Evolutionary conservation across 2,329 filamentous ascomycete genomes (phyloP).

Genomic region (Parastagonospora avenae): DNA sequence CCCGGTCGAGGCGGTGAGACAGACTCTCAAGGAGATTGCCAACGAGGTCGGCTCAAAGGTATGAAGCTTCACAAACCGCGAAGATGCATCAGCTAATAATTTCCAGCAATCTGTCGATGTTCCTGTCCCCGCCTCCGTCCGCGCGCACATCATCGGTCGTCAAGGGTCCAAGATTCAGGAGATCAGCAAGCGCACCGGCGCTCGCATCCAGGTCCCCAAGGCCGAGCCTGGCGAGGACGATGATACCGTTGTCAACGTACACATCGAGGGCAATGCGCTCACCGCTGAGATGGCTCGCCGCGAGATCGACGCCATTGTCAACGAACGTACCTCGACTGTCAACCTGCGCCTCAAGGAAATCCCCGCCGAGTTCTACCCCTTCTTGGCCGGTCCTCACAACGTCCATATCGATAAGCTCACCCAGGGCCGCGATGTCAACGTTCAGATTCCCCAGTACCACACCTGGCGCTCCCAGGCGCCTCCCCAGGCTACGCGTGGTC

Average conservation of each 20-base stretch:
- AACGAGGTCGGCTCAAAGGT: constrained; percentile 87
- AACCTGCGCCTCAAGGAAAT: constrained; percentile 82
- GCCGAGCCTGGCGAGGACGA: constrained; percentile 82
- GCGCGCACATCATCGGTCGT: constrained; percentile 91
- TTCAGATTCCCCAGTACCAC: constrained; percentile 83
- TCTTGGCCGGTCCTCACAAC: constrained; percentile 83
- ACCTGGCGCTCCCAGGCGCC: constrained; percentile 72
- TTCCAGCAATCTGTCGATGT: constrained; percentile 70
- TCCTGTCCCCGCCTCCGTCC: constrained; percentile 79
- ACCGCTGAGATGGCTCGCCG: constrained; percentile 82
- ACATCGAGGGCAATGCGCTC: constrained; percentile 88
- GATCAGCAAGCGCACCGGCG: constrained; percentile 87
- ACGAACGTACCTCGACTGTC: constrained; percentile 81
- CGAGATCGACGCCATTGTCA: constrained; percentile 85
- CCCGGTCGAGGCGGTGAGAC: constrained; percentile 79
- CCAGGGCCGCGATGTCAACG: constrained; percentile 73
- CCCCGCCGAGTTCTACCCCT: constrained; percentile 92
- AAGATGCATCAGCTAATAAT: constrained; percentile 8
- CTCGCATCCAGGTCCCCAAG: constrained; percentile 87
- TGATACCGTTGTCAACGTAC: constrained; percentile 76
- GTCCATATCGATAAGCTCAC: constrained; percentile 70
- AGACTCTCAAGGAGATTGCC: constrained; percentile 87
- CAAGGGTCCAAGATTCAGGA: constrained; percentile 88
- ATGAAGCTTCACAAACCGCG: constrained; percentile 30
- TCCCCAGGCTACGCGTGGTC: constrained; percentile 66